These are phyloP conservation scores for Sisymbrium altissimum DNA, from an alignment of 345 rosid species.

Conservation along the genomic window DNA sequence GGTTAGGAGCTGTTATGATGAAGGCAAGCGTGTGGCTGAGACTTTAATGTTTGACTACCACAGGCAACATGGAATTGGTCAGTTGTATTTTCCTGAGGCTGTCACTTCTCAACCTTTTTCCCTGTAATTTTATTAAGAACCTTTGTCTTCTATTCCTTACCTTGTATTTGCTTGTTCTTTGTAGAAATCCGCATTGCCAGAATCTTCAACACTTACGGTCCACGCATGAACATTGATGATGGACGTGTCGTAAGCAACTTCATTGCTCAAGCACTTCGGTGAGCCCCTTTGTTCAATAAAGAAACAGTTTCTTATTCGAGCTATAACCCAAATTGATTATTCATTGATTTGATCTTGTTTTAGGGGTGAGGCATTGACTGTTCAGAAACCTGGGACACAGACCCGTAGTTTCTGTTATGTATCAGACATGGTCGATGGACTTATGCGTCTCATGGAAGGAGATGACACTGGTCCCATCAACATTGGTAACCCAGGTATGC, in stretches of 20 bases:
- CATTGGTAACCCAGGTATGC: slow-evolving; percentile 89
- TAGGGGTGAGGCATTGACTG: slow-evolving; percentile 89
- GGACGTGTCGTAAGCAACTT: slow-evolving; percentile 99
- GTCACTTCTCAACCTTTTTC: not conserved
- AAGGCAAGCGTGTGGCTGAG: slow-evolving; percentile 98
- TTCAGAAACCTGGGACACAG: slow-evolving; percentile 93
- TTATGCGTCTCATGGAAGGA: slow-evolving; percentile 93
- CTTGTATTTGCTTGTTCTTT: not conserved
- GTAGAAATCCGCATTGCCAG: slow-evolving; percentile 96
- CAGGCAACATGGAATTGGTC: slow-evolving; percentile 94
- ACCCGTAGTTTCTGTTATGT: slow-evolving; percentile 98
- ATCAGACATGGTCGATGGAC: slow-evolving; percentile 98
- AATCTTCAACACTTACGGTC: slow-evolving; percentile 97
- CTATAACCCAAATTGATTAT: not conserved
- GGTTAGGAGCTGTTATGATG: slow-evolving; percentile 94
- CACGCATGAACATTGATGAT: slow-evolving; percentile 98
- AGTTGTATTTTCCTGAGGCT: not conserved
- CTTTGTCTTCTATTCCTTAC: not conserved
- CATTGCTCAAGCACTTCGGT: slow-evolving; percentile 99
- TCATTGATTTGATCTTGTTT: not conserved
- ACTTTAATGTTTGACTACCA: slow-evolving; percentile 98
- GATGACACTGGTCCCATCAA: slow-evolving; percentile 95
- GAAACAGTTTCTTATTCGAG: not conserved
- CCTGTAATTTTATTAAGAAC: not conserved
- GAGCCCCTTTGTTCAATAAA: not conserved